phyloP scores from a whole-genome alignment of 371 early-diverging fungal species.

The Mortierella sp. region DNA sequence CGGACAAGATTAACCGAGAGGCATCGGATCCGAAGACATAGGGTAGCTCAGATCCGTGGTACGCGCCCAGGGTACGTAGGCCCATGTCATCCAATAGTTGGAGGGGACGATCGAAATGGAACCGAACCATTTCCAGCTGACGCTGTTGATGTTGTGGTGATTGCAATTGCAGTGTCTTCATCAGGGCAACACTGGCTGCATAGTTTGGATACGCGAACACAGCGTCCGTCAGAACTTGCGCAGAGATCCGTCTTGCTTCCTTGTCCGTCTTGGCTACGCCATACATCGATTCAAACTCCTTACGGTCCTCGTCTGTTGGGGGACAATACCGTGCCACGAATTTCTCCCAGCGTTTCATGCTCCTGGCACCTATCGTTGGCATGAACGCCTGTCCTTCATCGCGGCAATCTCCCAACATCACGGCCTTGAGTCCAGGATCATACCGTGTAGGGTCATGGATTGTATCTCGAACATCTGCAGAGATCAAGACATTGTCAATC shows the following conservation, averaged over 20 bases:
- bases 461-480: constrained; percentile 16
- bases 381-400: constrained; percentile 46
- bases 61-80: constrained; percentile 12
- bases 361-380: constrained; percentile 28
- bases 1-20: neutral
- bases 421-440: constrained; percentile 30
- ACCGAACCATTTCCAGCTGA: constrained; percentile 17
- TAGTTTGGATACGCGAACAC: constrained; percentile 24
- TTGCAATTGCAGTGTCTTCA: neutral
- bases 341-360: constrained; percentile 38
- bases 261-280: constrained; percentile 21
- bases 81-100: constrained; percentile 20
- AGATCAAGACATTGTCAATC: constrained; percentile 30
- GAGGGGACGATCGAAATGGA: constrained; percentile 25
- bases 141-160: too few relatives aligned
- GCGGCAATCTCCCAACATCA: constrained; percentile 48
- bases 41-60: constrained; percentile 19
- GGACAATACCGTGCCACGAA: constrained; percentile 17
- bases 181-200: constrained; percentile 16
- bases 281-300: constrained; percentile 21
- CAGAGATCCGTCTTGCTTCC: constrained; percentile 20
- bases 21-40: constrained; percentile 25
- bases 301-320: constrained; percentile 1
- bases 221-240: constrained; percentile 14
- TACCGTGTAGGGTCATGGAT: constrained; percentile 32